Evolutionary conservation across 805 yeast species (phyloP).

Genomic region (Maudiozyma saulgeensis): DNA sequence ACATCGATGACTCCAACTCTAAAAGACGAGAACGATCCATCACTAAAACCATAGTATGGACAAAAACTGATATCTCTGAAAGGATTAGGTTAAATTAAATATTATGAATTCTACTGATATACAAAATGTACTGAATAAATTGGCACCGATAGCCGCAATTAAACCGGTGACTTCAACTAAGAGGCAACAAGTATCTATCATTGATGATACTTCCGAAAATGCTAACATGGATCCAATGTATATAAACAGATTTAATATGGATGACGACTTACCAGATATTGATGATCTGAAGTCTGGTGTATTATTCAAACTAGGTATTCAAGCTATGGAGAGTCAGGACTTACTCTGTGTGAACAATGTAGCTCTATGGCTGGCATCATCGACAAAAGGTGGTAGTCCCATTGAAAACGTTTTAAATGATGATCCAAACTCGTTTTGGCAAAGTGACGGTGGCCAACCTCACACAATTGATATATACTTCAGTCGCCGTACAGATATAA

Average conservation of each 20-base stretch:
- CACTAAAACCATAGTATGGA: no score
- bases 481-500: constrained; percentile 61
- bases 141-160: constrained; percentile 4
- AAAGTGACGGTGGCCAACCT: constrained; percentile 87
- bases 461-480: constrained; percentile 75
- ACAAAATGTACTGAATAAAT: constrained; percentile 1
- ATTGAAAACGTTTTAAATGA: constrained; percentile 65
- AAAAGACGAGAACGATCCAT: no score
- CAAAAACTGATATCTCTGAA: no score
- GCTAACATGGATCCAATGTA: constrained; percentile 12
- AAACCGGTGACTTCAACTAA: not conserved
- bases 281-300: not conserved
- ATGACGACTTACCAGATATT: not conserved
- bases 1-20: no score
- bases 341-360: constrained; percentile 67
- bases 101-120: not conserved
- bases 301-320: constrained; percentile 17
- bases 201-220: constrained; percentile 13
- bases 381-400: constrained; percentile 64
- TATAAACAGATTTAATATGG: constrained; percentile 11
- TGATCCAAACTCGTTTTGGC: constrained; percentile 75
- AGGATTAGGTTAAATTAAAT: not conserved
- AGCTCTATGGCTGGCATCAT: constrained; percentile 80
- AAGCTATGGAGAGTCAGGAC: constrained; percentile 30
- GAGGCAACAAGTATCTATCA: not conserved